A percentile compares a stretch with the other conserved stretches of the same genome.
Conservation (phyloP, 1,139 yeast species). For the Suhomyces anneliseae region DNA sequence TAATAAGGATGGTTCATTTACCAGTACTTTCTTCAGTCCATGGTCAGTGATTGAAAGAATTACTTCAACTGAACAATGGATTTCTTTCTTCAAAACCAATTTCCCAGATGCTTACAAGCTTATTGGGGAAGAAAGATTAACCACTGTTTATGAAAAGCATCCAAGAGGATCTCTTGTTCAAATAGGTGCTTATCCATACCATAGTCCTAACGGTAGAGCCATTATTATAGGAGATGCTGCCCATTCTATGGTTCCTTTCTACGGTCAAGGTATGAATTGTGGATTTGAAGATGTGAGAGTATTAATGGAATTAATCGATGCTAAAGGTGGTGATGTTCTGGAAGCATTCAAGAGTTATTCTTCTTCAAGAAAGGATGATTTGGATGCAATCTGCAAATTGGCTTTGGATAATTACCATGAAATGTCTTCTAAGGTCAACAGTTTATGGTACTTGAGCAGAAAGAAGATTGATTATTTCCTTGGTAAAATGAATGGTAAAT, state of each 20-base stretch:
- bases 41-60: conserved; percentile 63
- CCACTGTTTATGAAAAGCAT: conserved; percentile 52
- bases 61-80: conserved; percentile 42
- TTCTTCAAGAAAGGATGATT: conserved; percentile 57
- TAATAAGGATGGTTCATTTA: conserved; percentile 81
- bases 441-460: conserved; percentile 60
- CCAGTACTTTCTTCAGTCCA: conserved; percentile 87
- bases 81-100: conserved; percentile 54
- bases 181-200: conserved; percentile 66
- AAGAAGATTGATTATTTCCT: conserved; percentile 68
- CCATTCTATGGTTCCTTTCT: conserved; percentile 95
- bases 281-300: conserved; percentile 89
- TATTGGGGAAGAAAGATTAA: conserved; percentile 61
- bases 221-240: conserved; percentile 90
- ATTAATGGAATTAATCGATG: conserved; percentile 56
- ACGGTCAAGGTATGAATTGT: conserved; percentile 97
- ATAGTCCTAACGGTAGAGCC: conserved; percentile 59
- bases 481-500: conserved; percentile 45
- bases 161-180: conserved; percentile 80
- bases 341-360: conserved; percentile 62
- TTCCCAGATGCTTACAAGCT: conserved; percentile 75
- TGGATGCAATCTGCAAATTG: conserved; percentile 71
- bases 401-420: conserved; percentile 83
- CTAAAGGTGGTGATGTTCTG: conserved; percentile 38
- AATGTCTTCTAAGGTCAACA: conserved; percentile 82